Conservation (phyloP, 495 filamentous ascomycete species). For the Penicillium turbatum region DNA sequence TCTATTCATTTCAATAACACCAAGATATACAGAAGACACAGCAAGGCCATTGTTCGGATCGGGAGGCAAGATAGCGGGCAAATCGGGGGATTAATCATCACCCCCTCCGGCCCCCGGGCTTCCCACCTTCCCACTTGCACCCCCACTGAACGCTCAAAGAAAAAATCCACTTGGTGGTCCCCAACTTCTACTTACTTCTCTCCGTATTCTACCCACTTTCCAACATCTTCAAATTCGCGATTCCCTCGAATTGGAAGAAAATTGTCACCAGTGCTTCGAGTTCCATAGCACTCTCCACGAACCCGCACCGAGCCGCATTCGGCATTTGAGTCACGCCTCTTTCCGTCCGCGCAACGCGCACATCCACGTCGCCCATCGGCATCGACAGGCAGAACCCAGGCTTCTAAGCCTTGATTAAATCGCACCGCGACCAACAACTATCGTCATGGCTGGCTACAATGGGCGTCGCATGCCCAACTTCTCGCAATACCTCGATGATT, state of each 20-base stretch:
- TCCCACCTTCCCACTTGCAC: not conserved
- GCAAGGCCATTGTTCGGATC: not conserved
- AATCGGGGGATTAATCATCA: constrained; percentile 23
- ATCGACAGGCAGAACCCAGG: not conserved
- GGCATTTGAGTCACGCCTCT: constrained; percentile 19
- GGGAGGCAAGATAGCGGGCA: constrained; percentile 1
- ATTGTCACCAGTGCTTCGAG: not conserved
- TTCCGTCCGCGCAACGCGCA: constrained; percentile 8
- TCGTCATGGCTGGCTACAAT: constrained; percentile 62
- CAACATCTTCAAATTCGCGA: not conserved
- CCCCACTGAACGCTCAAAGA: constrained; percentile 13
- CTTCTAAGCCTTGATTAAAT: not conserved
- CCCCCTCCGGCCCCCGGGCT: constrained; percentile 6
- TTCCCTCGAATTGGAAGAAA: not conserved
- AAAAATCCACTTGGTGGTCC: constrained; percentile 13
- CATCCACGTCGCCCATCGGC: constrained; percentile 1
- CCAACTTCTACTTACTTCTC: constrained; percentile 5
- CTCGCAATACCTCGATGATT: constrained; percentile 79
- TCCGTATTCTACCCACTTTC: constrained; percentile 6
- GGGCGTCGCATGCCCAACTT: constrained; percentile 75
- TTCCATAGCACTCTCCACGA: not conserved
- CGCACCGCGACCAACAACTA: not conserved
- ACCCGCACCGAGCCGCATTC: constrained; percentile 18
- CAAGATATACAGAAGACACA: not conserved
- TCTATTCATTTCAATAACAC: not conserved